Evolutionary conservation across 495 filamentous ascomycete species (phyloP).

Genomic region (Baudoinia panamericana): DNA sequence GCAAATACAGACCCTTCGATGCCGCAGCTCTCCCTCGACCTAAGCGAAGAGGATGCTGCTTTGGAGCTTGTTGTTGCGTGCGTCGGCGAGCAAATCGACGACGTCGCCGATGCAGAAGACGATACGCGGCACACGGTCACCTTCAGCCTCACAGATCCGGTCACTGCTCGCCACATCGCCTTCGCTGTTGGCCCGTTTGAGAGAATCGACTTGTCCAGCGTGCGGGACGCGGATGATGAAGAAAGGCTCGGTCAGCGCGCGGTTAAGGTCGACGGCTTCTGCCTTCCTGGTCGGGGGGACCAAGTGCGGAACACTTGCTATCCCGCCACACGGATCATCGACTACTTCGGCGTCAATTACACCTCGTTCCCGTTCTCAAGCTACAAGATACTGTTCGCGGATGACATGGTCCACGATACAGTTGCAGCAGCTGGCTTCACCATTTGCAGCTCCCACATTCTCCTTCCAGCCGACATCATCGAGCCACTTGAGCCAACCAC

Average conservation of each 20-base stretch:
- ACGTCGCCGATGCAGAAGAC: conserved; percentile 61
- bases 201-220: conserved; percentile 76
- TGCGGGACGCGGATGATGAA: conserved; percentile 78
- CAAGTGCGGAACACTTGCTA: conserved; percentile 77
- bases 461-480: conserved; percentile 69
- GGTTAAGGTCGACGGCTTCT: conserved; percentile 75
- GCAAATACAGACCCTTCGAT: background rate
- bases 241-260: conserved; percentile 75
- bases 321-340: conserved; percentile 61
- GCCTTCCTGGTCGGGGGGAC: conserved; percentile 64
- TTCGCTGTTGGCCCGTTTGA: conserved; percentile 93
- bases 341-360: conserved; percentile 73
- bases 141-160: conserved; percentile 55
- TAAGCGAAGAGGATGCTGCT: conserved; percentile 65
- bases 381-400: conserved; percentile 87
- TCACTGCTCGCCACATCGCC: conserved; percentile 75
- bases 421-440: conserved; percentile 67
- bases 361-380: conserved; percentile 74
- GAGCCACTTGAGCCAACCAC: conserved; percentile 70
- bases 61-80: conserved; percentile 82
- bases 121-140: conserved; percentile 67
- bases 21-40: conserved; percentile 21
- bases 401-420: conserved; percentile 64
- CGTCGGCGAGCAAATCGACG: conserved; percentile 75
- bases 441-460: conserved; percentile 72